A percentile compares a stretch with the other conserved stretches of the same genome.
These are phyloP conservation scores for Beauveria scarabaeidicola DNA, from an alignment of 2,329 filamentous ascomycete species.

Conservation along the genomic window DNA sequence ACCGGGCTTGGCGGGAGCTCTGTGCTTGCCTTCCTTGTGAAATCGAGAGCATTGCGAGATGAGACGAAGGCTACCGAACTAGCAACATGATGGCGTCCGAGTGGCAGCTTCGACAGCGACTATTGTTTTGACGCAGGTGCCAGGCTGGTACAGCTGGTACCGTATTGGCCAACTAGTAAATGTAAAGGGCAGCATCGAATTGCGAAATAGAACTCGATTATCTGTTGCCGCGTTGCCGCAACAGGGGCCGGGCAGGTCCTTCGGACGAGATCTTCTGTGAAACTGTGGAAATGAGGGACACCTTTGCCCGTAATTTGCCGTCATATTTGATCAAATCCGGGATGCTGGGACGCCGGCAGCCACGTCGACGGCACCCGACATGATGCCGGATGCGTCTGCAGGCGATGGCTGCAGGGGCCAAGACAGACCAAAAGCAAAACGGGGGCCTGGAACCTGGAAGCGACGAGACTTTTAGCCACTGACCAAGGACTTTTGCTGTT, in stretches of 20 bases:
- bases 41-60: background rate
- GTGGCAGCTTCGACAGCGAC: background rate
- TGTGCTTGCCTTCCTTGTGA: background rate
- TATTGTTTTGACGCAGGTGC: too few species aligned
- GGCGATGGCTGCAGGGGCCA: background rate
- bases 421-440: background rate
- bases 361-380: background rate
- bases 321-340: background rate
- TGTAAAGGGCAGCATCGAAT: too few species aligned
- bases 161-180: background rate
- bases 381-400: background rate
- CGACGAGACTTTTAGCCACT: background rate
- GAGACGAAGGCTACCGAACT: background rate
- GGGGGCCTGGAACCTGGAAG: constrained; percentile 5
- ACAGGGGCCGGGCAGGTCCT: too few species aligned
- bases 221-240: too few species aligned
- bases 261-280: background rate
- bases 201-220: too few species aligned
- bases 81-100: background rate
- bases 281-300: background rate
- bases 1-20: too few species aligned
- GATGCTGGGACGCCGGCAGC: background rate
- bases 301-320: background rate
- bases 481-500: too few species aligned
- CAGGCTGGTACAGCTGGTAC: too few species aligned